Evolutionary conservation across 805 yeast genomes (phyloP).

Genomic region (Yamadazyma sp.): DNA sequence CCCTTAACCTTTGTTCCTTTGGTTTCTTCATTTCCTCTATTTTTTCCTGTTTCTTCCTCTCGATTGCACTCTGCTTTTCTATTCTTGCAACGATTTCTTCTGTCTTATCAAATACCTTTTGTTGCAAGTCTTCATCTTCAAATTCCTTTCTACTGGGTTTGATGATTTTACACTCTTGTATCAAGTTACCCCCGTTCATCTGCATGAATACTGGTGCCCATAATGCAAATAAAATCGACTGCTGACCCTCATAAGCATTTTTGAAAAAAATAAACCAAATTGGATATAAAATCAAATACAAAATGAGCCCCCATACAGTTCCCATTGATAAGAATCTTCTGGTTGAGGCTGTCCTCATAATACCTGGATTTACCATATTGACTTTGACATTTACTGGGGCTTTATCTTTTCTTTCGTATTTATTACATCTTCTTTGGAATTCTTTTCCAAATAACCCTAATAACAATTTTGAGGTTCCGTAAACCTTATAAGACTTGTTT

Average conservation of each 20-base stretch:
- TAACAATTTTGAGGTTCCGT: constrained; percentile 79
- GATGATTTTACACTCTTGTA: constrained; percentile 67
- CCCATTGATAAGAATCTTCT: constrained; percentile 79
- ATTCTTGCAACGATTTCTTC: constrained; percentile 51
- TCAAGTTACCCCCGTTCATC: constrained; percentile 61
- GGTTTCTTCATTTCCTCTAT: constrained; percentile 16
- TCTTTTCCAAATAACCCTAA: constrained; percentile 75
- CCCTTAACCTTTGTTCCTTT: constrained; percentile 16
- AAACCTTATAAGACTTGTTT: constrained; percentile 66
- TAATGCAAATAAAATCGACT: constrained; percentile 65
- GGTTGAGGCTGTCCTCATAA: constrained; percentile 84
- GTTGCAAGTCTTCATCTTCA: constrained; percentile 58
- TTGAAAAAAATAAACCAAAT: constrained; percentile 79
- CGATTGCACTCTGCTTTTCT: constrained; percentile 72
- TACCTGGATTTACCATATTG: constrained; percentile 84
- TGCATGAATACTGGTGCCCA: constrained; percentile 68
- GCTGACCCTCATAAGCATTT: constrained; percentile 75
- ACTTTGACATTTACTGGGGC: constrained; percentile 68
- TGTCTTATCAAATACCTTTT: constrained; percentile 58
- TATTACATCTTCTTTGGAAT: constrained; percentile 62
- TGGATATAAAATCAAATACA: constrained; percentile 71
- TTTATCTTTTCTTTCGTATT: constrained; percentile 64
- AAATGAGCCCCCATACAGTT: constrained; percentile 54
- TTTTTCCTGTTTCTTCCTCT: constrained; percentile 44
- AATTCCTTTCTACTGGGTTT: constrained; percentile 62